A percentile compares a stretch with the other conserved stretches of the same genome.
phyloP scores from a whole-genome alignment of 2,329 filamentous ascomycete species.

The Periconia sp. region DNA sequence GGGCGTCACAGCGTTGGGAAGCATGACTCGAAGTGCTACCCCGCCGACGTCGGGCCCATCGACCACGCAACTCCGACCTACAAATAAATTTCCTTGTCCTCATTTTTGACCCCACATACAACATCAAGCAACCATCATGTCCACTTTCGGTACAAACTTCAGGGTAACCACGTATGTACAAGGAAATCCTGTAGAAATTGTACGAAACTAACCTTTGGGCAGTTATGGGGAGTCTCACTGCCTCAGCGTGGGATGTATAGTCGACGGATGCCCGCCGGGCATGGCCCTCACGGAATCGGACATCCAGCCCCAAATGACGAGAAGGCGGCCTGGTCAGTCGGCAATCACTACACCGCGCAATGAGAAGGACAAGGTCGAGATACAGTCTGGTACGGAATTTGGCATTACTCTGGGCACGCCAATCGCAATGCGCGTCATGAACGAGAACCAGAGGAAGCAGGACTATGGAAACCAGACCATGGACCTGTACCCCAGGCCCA shows the following conservation, averaged over 20 bases:
- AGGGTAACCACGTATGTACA: constrained; percentile 74
- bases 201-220: constrained; percentile 21
- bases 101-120: neutral
- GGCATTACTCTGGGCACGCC: constrained; percentile 89
- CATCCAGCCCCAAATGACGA: constrained; percentile 93
- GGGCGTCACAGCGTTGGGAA: no score
- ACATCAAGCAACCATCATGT: constrained; percentile 42
- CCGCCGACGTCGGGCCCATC: no score
- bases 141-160: constrained; percentile 83
- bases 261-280: constrained; percentile 88
- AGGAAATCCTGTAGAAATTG: neutral
- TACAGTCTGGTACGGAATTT: constrained; percentile 90
- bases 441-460: constrained; percentile 88
- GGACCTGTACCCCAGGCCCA: constrained; percentile 86
- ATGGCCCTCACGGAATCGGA: constrained; percentile 82
- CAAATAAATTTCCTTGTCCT: constrained; percentile 1
- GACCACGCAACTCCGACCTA: neutral
- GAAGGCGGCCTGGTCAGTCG: constrained; percentile 85
- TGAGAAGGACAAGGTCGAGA: constrained; percentile 88
- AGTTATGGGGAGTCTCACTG: constrained; percentile 88
- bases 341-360: constrained; percentile 88
- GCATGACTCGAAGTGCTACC: no score
- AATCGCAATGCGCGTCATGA: constrained; percentile 82
- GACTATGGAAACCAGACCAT: constrained; percentile 91
- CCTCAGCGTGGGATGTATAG: constrained; percentile 88